Base-by-base conservation (phyloP, 1,139 yeast genomes). In the Taiozyma onychis region DNA sequence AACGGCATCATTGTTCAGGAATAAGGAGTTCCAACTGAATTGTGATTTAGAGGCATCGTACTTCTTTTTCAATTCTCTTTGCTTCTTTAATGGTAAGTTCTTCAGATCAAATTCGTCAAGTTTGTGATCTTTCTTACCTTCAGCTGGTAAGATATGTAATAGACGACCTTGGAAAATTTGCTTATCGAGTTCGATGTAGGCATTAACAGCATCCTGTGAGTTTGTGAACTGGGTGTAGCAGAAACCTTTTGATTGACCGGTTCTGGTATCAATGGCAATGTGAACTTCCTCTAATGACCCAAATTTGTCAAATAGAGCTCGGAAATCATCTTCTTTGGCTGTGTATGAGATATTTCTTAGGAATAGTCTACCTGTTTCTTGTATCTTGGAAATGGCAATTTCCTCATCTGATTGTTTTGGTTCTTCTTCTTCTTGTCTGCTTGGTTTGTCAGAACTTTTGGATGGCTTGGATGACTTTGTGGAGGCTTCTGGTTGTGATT, bases 11-110 rank as follows among this genome's bases (percentile, higher is more conserved):
- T 77, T 83, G 63, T 88, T 93, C 85, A 95, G 81, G 65, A 81
- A 93, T 47, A 93, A 75, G 0, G 98, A 88, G 64, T 93, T 93
- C 99, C 99, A 93, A 61, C 93, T 83, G 68, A 93, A 93, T 61
- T 89, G 93, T 44, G 83, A 76, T 65, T 86, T 88, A 1, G 91
- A 70, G 1, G 99, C 98, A 59, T 84, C 88, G 22, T 83, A 85
- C 63, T 88, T 88, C 60, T 85, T 82, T 67, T 86, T 88, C 62
- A 93, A 72, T 61, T 89, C 96, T 54, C 83, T 76, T 70, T 91
- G 98, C 61, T 90, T 91, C 69, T 93, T 93, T 60, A 93, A 73
- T 5, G 99, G 98, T 67, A 93, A 72, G 65, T 91, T 90, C 61
- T 88, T 85, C 57, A 93, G 68, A 57, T 90, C 98, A 67, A 88